Base-by-base conservation (phyloP, 2,329 filamentous ascomycete genomes). In the Penicillium sp. region DNA sequence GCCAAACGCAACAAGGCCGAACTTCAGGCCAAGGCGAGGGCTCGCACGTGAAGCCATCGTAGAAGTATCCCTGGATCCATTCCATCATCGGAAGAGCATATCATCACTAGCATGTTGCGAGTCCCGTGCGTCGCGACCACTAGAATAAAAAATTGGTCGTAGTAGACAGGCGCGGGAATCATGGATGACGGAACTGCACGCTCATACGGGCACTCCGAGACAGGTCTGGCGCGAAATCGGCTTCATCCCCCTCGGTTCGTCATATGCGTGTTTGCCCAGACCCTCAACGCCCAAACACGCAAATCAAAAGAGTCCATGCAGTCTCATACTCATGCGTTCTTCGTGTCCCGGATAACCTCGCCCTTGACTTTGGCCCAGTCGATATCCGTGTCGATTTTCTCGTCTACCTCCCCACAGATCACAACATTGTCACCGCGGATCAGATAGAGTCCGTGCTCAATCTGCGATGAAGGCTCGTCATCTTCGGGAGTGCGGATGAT, bases 351-450 rank as follows among this genome's bases (percentile, higher is more conserved):
- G 57, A 97, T 85, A 19, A 85, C 81, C 43, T 83, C 81, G 4
- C 91, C 91, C 62, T 86, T 84, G 26, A 98, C 93, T 65, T 94
- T 83, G 14, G 78, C 76, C 93, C 93, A 98, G 70, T 96, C 84
- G 61, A 98, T 97, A 56, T 84, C 89, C 26, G 76, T 78, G 69
- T 98, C 93, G 43, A 97, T 73, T 54, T 86, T 78, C 67, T 95
- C 90, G 64, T 98, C 89, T 20, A 98, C 83, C 41, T 94, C 73
- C 2, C 93, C 93, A 42, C 93, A 86, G 11, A 94, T 77, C 47
- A 89, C 90, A 33, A 98, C 91, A 60, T 94, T 96, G 64, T 98
- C 93, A 36, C 93, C 93, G 45, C 93, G 80, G 41, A 98, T 86
- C 42, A 98, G 77, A 64, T 96, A 97, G 4, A 97, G 71, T 1